Evolutionary conservation across 441 rosid species (phyloP), one percentile per base, ranked within the genome.

Genomic region (Arabidopsis lyrata): DNA sequence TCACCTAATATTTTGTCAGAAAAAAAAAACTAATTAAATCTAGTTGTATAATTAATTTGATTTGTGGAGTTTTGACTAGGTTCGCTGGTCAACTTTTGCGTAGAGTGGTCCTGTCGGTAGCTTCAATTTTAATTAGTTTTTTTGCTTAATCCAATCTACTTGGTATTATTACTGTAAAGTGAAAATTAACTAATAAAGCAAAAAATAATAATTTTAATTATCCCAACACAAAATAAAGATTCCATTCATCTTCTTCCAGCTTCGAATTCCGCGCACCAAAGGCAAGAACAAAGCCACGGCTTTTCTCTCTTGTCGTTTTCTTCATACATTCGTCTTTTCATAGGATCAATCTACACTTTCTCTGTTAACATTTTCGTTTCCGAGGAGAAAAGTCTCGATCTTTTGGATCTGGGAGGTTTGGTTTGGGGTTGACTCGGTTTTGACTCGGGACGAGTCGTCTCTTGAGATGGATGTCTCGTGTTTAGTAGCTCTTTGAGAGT

Each of bases 391-490:
- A 59, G 18, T 2, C 45, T 75, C 76, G 55, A 56, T 70, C 67
- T 74, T 65, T 80, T 85, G 75, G 79, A 69, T 76, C 79, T 82
- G 84, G 78, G 79, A 81, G 76, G 35, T 57, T 79, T 59, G 44
- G 63, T 56, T 79, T 83, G 76, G 70, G 72, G 67, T 74, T 74
- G 69, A 55, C 72, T 76, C 47, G 24, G 74, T 85, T 29, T 29
- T 78, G 87, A 81, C 79, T 84, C 70, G 74, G 63, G 63, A 24
- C 9, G 39, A 66, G 50, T 50, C 59, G 8, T 9, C 70, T 59
- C 63, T 63, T 80, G 83, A 55, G 54, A 84, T 83, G 87, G 81
- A 75, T 39, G 77, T 71, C 63, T 76, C 78, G 58, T 57, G 10
- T 53, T 78, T 9, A 18, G 47, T 32, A 47, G 22, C 29, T 66